phyloP scores from a whole-genome alignment of 2,329 filamentous ascomycete species.

The Apiospora rasikravindrae region DNA sequence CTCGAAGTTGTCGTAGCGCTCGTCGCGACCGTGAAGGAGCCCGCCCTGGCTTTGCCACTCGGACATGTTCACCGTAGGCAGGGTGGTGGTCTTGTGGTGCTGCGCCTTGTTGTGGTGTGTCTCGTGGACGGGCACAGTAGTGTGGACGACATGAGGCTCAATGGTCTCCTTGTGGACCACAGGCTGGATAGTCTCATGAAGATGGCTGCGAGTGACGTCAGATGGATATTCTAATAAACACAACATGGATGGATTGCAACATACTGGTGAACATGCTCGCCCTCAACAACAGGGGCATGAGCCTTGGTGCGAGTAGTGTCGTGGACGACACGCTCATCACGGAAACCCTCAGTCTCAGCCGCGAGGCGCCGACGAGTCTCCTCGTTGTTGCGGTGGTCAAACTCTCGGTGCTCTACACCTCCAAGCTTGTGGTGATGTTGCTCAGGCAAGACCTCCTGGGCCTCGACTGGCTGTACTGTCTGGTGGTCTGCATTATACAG shows the following conservation, averaged over 20 bases:
- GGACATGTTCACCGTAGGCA: slow-evolving; percentile 67
- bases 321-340: slow-evolving; percentile 51
- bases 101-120: slow-evolving; percentile 70
- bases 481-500: slow-evolving; percentile 55
- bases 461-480: slow-evolving; percentile 66
- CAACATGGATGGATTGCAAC: neutral
- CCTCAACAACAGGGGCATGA: slow-evolving; percentile 55
- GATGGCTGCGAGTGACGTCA: slow-evolving; percentile 38
- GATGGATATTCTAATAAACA: neutral
- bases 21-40: slow-evolving; percentile 53
- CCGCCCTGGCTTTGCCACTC: slow-evolving; percentile 66
- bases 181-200: slow-evolving; percentile 73
- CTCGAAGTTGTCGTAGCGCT: slow-evolving; percentile 63
- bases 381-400: slow-evolving; percentile 63
- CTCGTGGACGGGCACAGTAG: slow-evolving; percentile 74
- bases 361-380: slow-evolving; percentile 53
- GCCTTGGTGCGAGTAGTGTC: slow-evolving; percentile 55
- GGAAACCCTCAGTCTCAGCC: slow-evolving; percentile 60
- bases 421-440: slow-evolving; percentile 65
- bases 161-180: slow-evolving; percentile 73
- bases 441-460: slow-evolving; percentile 53
- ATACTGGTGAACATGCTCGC: slow-evolving; percentile 67
- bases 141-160: slow-evolving; percentile 72
- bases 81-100: slow-evolving; percentile 67
- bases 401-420: slow-evolving; percentile 63